Base-by-base conservation (phyloP, 2,329 filamentous ascomycete species). In the Paracamarosporium sp. region DNA sequence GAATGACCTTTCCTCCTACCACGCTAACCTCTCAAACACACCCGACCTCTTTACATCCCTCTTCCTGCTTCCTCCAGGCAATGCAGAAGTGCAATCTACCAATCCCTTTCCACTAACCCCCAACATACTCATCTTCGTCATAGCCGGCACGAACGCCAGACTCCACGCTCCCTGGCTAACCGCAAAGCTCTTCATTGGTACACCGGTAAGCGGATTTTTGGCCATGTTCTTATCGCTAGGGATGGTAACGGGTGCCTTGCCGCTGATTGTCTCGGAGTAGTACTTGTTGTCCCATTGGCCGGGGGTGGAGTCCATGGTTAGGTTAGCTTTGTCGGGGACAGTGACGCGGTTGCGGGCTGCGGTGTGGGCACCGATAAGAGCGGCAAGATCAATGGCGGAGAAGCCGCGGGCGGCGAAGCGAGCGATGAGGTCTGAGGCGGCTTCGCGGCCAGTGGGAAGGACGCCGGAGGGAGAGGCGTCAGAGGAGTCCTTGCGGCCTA, bases 331-430 rank as follows among this genome's bases (percentile, higher is more conserved):
- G 3, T 72, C 62, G 4, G 72, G 69, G 25, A 72, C 64, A 17
- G 59, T 58, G 52, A 40, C 24, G 51, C 67, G 67, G 53, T 77
- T 73, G 30, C 68, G 73, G 1, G 71, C 71, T 3, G 73, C 55
- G 1, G 67, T 72, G 61, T 78, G 77, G 5, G 75, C 74, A 31
- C 76, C 77, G 41, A 78, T 62, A 5, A 78, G 65, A 15, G 76
- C 76, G 6, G 73, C 72, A n/a, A 79, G 73, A 40, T 78, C 76
- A 15, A 55, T 62, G 20, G 73, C 65, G 3, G 66, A 62, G 63
- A 78, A 76, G 27, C 75, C 75, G 46, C 77, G 78, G 27, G 68
- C 68, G 43, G 64, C 65, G 57, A 78, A 79, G 15, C 72, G 62
- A 5, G 64, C 59, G 43, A 74, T 63, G 1, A 77, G 55, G 35